Evolutionary conservation across 1,284 basidiomycete species (phyloP).

Genomic region (Cutaneotrichosporon curvatum): DNA sequence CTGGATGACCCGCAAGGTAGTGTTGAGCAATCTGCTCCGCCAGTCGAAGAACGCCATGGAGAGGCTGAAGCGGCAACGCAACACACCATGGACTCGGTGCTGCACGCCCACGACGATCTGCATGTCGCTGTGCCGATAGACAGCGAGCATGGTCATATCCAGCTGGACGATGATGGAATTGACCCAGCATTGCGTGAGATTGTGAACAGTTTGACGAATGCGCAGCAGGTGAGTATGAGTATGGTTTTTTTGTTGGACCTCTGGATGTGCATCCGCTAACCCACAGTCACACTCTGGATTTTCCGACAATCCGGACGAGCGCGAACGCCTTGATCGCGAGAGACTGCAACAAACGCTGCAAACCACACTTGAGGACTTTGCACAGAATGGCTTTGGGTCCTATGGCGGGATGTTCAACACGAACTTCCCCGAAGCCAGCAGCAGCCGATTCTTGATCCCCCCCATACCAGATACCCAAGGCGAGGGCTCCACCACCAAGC

Average conservation of each 20-base stretch:
- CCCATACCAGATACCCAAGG: background rate
- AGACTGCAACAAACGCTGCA: constrained; percentile 31
- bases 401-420: constrained; percentile 18
- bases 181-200: constrained; percentile 42
- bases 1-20: background rate
- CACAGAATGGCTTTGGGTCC: constrained; percentile 8
- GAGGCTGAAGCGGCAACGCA: background rate
- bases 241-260: no score
- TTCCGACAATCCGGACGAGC: constrained; percentile 22
- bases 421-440: constrained; percentile 14
- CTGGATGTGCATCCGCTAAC: constrained; percentile 1
- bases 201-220: constrained; percentile 41
- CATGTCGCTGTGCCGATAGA: background rate
- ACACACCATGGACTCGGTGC: background rate
- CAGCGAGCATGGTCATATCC: constrained; percentile 1
- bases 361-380: constrained; percentile 32
- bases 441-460: constrained; percentile 1
- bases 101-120: background rate
- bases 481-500: constrained; percentile 13
- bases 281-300: constrained; percentile 12
- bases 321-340: constrained; percentile 30
- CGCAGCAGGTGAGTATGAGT: constrained; percentile 36
- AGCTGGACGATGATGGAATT: constrained; percentile 32
- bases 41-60: background rate
- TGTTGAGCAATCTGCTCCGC: background rate